A percentile compares a stretch with the other conserved stretches of the same genome.
Conservation (phyloP, 2,329 filamentous ascomycete species). For the Talaromyces verruculosus region DNA sequence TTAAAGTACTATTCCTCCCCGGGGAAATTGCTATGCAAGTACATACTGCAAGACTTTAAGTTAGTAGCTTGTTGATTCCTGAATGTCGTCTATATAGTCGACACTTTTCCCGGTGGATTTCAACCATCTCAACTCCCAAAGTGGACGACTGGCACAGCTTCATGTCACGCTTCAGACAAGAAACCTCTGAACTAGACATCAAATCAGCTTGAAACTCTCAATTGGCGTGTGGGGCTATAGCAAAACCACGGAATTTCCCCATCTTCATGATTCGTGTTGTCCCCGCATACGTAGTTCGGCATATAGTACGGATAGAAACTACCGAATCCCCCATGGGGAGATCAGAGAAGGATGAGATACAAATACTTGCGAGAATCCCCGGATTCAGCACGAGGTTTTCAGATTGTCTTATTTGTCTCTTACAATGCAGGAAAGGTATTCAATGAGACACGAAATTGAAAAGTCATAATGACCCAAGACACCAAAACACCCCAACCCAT, state of each 20-base stretch:
- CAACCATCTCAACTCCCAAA: neutral
- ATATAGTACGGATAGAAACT: neutral
- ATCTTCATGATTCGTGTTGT: neutral
- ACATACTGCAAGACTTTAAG: neutral
- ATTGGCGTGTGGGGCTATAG: neutral
- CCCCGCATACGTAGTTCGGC: neutral
- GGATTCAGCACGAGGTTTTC: neutral
- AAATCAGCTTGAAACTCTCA: neutral
- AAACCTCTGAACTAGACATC: neutral
- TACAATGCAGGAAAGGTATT: neutral
- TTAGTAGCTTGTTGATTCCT: neutral
- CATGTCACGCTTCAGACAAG: neutral
- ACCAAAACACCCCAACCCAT: neutral
- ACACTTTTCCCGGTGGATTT: neutral
- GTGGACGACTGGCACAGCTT: neutral
- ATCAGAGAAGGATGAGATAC: neutral
- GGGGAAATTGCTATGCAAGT: neutral
- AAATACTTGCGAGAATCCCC: neutral
- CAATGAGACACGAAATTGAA: neutral
- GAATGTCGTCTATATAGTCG: neutral
- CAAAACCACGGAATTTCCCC: neutral
- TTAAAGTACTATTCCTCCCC: neutral
- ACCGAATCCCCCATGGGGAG: slow-evolving; percentile 7
- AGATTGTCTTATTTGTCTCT: neutral
- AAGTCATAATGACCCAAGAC: neutral